phyloP scores from a whole-genome alignment of 202 grass and related monocot genomes.

The Eragrostis tef region DNA sequence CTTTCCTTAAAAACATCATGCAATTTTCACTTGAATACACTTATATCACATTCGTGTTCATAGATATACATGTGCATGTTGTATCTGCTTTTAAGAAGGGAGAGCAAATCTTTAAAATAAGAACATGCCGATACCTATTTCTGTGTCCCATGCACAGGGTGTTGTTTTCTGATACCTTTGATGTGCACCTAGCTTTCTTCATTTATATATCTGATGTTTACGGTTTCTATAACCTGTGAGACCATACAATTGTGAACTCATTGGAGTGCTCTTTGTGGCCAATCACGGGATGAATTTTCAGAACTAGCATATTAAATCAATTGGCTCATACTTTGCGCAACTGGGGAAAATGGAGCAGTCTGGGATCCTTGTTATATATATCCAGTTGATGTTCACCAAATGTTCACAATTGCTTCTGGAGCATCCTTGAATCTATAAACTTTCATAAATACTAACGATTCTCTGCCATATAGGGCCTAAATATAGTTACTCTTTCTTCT shows the following conservation, averaged over 20 bases:
- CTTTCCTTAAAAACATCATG: background rate
- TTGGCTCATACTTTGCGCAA: background rate
- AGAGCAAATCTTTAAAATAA: conserved; percentile 8
- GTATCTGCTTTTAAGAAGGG: conserved; percentile 19
- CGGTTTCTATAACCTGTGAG: background rate
- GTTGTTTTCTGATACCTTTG: conserved; percentile 32
- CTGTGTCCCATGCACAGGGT: background rate
- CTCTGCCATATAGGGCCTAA: background rate
- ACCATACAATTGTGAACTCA: conserved; percentile 13
- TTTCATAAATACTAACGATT: background rate
- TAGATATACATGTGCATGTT: background rate
- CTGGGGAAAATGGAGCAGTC: background rate
- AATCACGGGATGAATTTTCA: conserved; percentile 12
- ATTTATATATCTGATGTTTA: conserved; percentile 33
- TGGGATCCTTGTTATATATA: background rate
- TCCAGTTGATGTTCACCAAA: background rate
- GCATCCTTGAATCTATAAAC: background rate
- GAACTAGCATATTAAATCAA: conserved; percentile 19
- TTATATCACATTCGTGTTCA: conserved; percentile 13
- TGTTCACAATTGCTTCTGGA: background rate
- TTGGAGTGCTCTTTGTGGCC: background rate
- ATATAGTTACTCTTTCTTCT: background rate
- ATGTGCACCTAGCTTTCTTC: conserved; percentile 25
- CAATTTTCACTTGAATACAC: conserved; percentile 3
- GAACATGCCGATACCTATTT: background rate